Percentiles rank a stretch among this genome's conserved stretches.
Evolutionary conservation across 2,329 filamentous ascomycete species (phyloP).

Genomic region (Pseudovirgaria hyperparasitica): DNA sequence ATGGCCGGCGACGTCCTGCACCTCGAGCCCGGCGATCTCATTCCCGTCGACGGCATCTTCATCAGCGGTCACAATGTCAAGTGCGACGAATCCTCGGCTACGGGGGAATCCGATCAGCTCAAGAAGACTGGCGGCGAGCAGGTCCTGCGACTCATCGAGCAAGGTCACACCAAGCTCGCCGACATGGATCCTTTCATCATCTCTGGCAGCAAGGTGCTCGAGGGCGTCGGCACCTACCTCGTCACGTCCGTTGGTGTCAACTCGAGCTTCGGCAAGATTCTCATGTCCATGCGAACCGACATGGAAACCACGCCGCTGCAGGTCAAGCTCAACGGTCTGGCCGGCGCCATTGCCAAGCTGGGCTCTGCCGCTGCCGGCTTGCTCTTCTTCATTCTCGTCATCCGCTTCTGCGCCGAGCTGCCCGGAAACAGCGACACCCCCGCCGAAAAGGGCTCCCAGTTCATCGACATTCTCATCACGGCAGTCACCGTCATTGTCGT

Average conservation of each 20-base stretch:
- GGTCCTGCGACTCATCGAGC: slow-evolving; percentile 43
- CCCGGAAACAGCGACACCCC: slow-evolving; percentile 12
- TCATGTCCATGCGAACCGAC: slow-evolving; percentile 42
- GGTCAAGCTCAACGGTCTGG: slow-evolving; percentile 39
- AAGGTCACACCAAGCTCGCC: slow-evolving; percentile 32
- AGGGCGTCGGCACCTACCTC: slow-evolving; percentile 41
- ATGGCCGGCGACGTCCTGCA: slow-evolving; percentile 59
- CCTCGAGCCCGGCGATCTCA: slow-evolving; percentile 55
- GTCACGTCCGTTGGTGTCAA: slow-evolving; percentile 43
- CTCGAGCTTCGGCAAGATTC: slow-evolving; percentile 43
- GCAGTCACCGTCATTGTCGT: slow-evolving; percentile 30
- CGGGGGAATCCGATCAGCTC: slow-evolving; percentile 60
- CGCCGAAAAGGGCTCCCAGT: slow-evolving; percentile 20
- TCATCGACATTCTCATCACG: slow-evolving; percentile 29
- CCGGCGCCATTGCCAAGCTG: slow-evolving; percentile 39
- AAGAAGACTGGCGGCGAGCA: slow-evolving; percentile 51
- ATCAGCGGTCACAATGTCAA: slow-evolving; percentile 53
- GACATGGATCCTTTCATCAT: slow-evolving; percentile 54
- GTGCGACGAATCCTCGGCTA: slow-evolving; percentile 63
- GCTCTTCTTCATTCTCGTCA: slow-evolving; percentile 26
- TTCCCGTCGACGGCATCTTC: slow-evolving; percentile 59
- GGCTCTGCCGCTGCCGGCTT: slow-evolving; percentile 27
- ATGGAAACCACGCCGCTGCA: slow-evolving; percentile 42
- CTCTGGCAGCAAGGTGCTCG: slow-evolving; percentile 43
- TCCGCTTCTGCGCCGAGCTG: slow-evolving; percentile 22